Base-by-base conservation (phyloP, 2,329 filamentous ascomycete genomes). In the Botrytis aclada region DNA sequence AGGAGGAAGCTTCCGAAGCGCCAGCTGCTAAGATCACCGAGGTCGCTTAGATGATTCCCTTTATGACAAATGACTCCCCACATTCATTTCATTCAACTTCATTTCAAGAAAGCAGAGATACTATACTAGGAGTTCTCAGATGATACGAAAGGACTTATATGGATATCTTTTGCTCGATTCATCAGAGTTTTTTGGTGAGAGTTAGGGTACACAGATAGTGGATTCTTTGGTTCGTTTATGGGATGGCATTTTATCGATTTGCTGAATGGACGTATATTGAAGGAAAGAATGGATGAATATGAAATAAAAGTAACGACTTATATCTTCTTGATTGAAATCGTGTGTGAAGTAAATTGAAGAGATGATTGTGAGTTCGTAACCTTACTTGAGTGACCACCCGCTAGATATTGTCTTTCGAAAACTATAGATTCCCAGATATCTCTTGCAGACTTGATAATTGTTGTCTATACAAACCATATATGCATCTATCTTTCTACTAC, bases 1-100 rank as follows among this genome's bases (percentile, higher is more conserved):
- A 90, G 74, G 87, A 86, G 56, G 85, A 85, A 67, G 51, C 47
- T n/a, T 41, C 18, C 3, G 64, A 58, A 83, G 84, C 39, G 25
- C 37, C 41, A 32, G 61, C 61, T 29, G 83, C 84, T 80, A 86
- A 80, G 79, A 81, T 80, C 69, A 76, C 79, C 71, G 80, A 81
- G 75, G 74, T 81, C 69, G 74, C 75, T 74, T 81, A 80, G 75
- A 77, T 70, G 20, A 43, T 41, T 45, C 39, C 32, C 25, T 32
- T 65, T 56, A 56, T 5, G 65, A 56, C 34, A 32, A 41, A 32
- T 37, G 47, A 56, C 47, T 56, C 54, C 18, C 34, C 5, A 41
- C 47, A 32, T 43, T 62, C 60, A 41, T 16, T 62, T 62, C 58
- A n/a, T 61, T 61, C 58, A 61, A 18, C 51, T 63, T 41, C 37